phyloP scores from a whole-genome alignment of 2,329 filamentous ascomycete species.

The Penicillium rolfsii region DNA sequence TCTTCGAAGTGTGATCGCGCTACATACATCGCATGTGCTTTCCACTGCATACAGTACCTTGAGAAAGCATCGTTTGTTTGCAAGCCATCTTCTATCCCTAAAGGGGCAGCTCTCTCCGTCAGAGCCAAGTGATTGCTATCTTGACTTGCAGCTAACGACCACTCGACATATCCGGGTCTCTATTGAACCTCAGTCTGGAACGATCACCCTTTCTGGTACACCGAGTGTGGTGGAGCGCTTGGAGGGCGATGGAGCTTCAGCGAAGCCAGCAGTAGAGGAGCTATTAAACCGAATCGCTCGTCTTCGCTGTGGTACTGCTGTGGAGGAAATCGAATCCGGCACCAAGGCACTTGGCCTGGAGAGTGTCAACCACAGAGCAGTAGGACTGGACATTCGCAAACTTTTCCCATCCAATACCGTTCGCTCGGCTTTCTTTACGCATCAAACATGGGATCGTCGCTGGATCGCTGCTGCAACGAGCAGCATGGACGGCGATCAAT shows the following conservation, averaged over 20 bases:
- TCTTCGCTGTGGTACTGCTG: constrained; percentile 44
- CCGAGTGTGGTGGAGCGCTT: constrained; percentile 59
- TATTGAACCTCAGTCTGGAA: constrained; percentile 79
- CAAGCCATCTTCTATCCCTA: constrained; percentile 62
- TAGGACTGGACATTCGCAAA: constrained; percentile 55
- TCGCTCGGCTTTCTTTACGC: constrained; percentile 66
- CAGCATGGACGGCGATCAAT: constrained; percentile 72
- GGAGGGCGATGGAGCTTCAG: constrained; percentile 68
- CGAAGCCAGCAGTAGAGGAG: constrained; percentile 48
- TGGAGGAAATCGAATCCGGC: constrained; percentile 45
- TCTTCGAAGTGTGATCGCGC: constrained; percentile 72
- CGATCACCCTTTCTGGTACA: constrained; percentile 70
- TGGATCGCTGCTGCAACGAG: constrained; percentile 76
- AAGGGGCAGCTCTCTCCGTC: constrained; percentile 60
- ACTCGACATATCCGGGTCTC: constrained; percentile 63
- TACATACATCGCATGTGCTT: constrained; percentile 74
- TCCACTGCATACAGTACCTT: constrained; percentile 67
- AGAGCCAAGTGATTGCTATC: constrained; percentile 67
- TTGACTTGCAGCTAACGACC: constrained; percentile 72
- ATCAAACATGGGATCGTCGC: constrained; percentile 58
- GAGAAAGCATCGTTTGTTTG: constrained; percentile 62
- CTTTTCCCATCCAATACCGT: constrained; percentile 67
- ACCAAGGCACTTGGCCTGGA: constrained; percentile 45
- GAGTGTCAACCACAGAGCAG: constrained; percentile 39
- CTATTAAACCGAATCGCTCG: constrained; percentile 43